Evolutionary conservation across 1,139 yeast species (phyloP), one percentile per base, ranked within the genome.

Genomic region (Kluyveromyces sp.): DNA sequence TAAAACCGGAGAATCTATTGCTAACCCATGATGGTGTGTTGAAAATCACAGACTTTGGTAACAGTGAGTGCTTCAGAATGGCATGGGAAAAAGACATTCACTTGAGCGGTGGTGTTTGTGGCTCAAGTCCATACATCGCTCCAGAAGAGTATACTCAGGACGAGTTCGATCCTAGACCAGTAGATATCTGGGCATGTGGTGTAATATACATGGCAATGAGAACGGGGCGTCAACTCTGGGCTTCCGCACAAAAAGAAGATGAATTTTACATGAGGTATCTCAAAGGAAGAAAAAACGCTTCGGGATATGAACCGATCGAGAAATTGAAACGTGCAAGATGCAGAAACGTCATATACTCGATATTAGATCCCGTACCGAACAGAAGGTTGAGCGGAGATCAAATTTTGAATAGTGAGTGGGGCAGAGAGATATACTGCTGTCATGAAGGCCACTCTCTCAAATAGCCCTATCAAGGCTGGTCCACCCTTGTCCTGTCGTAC

Each of bases 191-290:
- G 98, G 84, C 97, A 0, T 83, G 94, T 64, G 98, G 97, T 41
- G 94, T 92, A 17, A 86, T 92, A 38, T 92, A 89, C 64, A 88
- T 92, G 96, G 96, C 96, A 8, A 89, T 92, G 97, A 74, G 97
- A 58, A 86, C 96, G 0, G 98, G 97, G 1, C 74, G 95, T 45
- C 95, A 89, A 57, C 67, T 92, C 46, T 92, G 98, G 98, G 81
- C 83, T 55, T 69, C 80, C 46, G 96, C 97, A 2, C 78, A 77
- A 49, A 74, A 71, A 39, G 86, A 80, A 43, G 97, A 92, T 62
- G 94, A 82, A 53, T 86, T 84, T 60, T 89, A 80, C 63, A 68
- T 71, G 39, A 80, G 75, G 53, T 92, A 89, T 58, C 66, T 89
- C 45, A 71, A 72, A 42, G 86, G 84, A 48, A 71, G 97, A 46